These are phyloP conservation scores for Termitomyces sp. DNA, from an alignment of 768 basidiomycete genomes.

Conservation along the genomic window DNA sequence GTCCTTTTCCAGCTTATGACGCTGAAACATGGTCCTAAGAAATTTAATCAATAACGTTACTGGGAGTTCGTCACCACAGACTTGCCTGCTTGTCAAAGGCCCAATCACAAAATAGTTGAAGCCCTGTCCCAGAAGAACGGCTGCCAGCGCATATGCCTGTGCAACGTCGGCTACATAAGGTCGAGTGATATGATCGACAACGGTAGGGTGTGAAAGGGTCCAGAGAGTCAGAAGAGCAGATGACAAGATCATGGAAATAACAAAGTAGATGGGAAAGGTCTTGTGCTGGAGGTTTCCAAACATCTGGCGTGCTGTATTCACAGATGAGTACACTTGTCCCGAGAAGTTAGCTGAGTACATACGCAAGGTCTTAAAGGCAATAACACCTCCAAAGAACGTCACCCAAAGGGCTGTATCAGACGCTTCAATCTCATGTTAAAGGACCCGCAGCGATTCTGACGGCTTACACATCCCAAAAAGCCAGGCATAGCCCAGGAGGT, in stretches of 20 bases:
- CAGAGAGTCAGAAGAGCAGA: conserved; percentile 55
- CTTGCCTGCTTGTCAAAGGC: conserved; percentile 66
- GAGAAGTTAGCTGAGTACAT: conserved; percentile 21
- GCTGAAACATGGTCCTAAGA: conserved; percentile 69
- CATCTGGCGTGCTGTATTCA: conserved; percentile 58
- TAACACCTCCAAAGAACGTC: conserved; percentile 68
- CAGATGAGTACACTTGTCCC: neutral
- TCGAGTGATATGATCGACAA: conserved; percentile 43
- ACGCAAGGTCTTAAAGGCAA: conserved; percentile 62
- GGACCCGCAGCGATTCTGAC: neutral
- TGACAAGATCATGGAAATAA: conserved; percentile 53
- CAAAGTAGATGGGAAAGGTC: conserved; percentile 75
- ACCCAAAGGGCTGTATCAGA: conserved; percentile 52
- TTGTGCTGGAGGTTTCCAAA: conserved; percentile 75
- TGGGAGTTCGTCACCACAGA: conserved; percentile 16
- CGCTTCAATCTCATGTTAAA: conserved; percentile 3
- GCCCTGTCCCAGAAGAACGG: conserved; percentile 47
- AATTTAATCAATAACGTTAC: neutral
- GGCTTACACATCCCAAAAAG: conserved; percentile 70
- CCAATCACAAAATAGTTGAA: conserved; percentile 71
- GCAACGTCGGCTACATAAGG: conserved; percentile 60
- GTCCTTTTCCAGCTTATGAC: conserved; percentile 71
- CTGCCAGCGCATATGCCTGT: conserved; percentile 58
- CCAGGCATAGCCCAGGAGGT: conserved; percentile 59
- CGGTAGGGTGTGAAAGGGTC: conserved; percentile 57